Percentiles rank a stretch among this genome's conserved stretches.
Conservation (phyloP, 73 alveolate genomes). For the Symbiodinium pilosum region DNA sequence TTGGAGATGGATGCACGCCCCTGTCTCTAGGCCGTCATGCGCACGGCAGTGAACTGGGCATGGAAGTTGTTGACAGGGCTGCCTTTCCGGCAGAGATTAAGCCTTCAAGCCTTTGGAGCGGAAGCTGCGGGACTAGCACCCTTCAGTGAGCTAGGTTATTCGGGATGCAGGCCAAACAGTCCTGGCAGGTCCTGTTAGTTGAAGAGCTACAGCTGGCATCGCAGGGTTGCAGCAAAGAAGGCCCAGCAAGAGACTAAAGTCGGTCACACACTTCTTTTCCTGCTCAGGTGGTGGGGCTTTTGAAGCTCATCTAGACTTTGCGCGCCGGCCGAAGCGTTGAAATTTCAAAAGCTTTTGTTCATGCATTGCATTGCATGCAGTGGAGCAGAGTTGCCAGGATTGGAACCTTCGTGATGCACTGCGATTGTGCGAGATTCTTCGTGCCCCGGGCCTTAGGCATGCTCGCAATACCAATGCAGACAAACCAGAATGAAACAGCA, state of each 20-base stretch:
- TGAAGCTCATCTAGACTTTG: constrained; percentile 71
- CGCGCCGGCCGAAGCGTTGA: neutral
- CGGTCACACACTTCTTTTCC: neutral
- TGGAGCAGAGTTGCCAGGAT: constrained; percentile 79
- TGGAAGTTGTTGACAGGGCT: constrained; percentile 43
- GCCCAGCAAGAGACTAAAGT: too few species aligned
- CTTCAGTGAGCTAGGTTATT: too few species aligned
- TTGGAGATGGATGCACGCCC: neutral
- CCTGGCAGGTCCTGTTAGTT: constrained; percentile 51
- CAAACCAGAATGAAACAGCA: too few species aligned
- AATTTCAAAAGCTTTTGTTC: too few species aligned
- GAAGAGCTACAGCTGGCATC: constrained; percentile 65
- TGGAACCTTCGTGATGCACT: constrained; percentile 97
- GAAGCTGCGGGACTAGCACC: neutral
- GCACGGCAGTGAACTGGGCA: constrained; percentile 64
- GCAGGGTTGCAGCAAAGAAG: constrained; percentile 37
- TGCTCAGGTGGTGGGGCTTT: constrained; percentile 3
- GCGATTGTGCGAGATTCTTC: constrained; percentile 95
- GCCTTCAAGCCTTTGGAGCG: neutral
- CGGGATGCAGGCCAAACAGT: too few species aligned
- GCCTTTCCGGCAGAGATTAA: neutral
- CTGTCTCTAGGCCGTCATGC: constrained; percentile 45
- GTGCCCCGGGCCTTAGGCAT: too few species aligned
- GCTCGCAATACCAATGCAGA: too few species aligned
- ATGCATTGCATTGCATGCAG: too few species aligned